Evolutionary conservation across 2,329 filamentous ascomycete species (phyloP).

Genomic region (Thelonectria olida): DNA sequence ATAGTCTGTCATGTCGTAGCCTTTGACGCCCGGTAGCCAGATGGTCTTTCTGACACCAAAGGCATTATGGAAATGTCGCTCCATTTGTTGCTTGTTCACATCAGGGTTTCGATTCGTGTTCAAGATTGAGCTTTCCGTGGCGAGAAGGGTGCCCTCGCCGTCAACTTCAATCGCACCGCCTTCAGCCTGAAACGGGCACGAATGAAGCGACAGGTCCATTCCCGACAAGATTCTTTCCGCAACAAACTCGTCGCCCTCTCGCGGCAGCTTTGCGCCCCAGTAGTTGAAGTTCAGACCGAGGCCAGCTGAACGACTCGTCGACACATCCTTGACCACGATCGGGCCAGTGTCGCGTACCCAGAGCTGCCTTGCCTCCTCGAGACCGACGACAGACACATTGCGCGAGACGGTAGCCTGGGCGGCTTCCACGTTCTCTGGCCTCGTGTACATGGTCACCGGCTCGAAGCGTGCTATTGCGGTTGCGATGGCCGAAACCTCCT

Average conservation of each 20-base stretch:
- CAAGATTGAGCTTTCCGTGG: conserved; percentile 41
- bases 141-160: conserved; percentile 40
- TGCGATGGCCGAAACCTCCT: conserved; percentile 38
- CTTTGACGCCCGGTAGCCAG: conserved; percentile 39
- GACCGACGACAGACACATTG: conserved; percentile 8
- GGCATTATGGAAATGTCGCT: conserved; percentile 29
- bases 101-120: conserved; percentile 42
- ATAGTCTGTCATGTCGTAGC: conserved; percentile 39
- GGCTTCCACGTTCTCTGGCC: background rate
- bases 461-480: conserved; percentile 38
- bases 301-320: conserved; percentile 17
- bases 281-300: conserved; percentile 42
- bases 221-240: conserved; percentile 20
- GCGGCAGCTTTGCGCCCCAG: conserved; percentile 38
- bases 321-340: conserved; percentile 25
- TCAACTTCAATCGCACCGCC: conserved; percentile 42
- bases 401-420: conserved; percentile 13
- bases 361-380: conserved; percentile 28
- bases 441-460: conserved; percentile 36
- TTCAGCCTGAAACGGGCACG: conserved; percentile 29
- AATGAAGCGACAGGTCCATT: conserved; percentile 3
- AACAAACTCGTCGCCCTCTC: conserved; percentile 15
- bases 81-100: conserved; percentile 27
- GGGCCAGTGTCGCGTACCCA: conserved; percentile 44
- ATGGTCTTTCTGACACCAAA: conserved; percentile 40